Evolutionary conservation across 2,329 filamentous ascomycete species (phyloP), one percentile per base, ranked within the genome.

Genomic region (Fusarium burgessii): DNA sequence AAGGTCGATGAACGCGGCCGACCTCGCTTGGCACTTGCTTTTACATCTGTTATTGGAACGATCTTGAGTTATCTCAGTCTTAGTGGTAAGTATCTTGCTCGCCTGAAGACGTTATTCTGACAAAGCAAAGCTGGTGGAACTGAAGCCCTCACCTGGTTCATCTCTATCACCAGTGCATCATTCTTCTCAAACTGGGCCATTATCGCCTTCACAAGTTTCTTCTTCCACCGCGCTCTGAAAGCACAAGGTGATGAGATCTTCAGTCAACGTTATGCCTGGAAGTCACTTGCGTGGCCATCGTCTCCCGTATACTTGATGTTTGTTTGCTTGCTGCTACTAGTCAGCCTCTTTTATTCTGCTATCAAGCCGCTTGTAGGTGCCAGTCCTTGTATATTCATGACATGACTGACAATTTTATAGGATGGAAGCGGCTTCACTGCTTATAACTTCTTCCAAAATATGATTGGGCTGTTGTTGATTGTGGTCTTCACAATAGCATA

Each of bases 141-240:
- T 17, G 56, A 47, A 23, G 59, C 60, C n/a, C 35, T 72, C 2
- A 72, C 70, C 52, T 72, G 68, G 66, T 27, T 70, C 17, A 57
- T 72, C 10, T 72, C 69, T 4, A 71, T 71, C 20, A 72, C 69
- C 1, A 72, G 69, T 18, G 63, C 69, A 2, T 72, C 66, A 8
- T 71, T 70, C 51, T 70, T 72, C 45, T 59, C 56, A n/a, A 71
- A 71, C 52, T 71, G 69, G 69, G 64, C 68, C 32, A 68, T 72
- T 56, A 64, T 71, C 14, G 45, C 69, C 36, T 65, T 70, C n/a
- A 68, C 69, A 35, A 68, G 58, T 38, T 71, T 36, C 20, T 58
- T 67, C 8, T 72, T 72, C 38, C 60, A 66, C 18, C 45, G 56
- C 32, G 70, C 68, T 7, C 67, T 72, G 33, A 57, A 56, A 12